A percentile compares a stretch with the other conserved stretches of the same genome.
These are phyloP conservation scores for Balansia obtecta DNA, from an alignment of 2,329 filamentous ascomycete species.

Conservation along the genomic window DNA sequence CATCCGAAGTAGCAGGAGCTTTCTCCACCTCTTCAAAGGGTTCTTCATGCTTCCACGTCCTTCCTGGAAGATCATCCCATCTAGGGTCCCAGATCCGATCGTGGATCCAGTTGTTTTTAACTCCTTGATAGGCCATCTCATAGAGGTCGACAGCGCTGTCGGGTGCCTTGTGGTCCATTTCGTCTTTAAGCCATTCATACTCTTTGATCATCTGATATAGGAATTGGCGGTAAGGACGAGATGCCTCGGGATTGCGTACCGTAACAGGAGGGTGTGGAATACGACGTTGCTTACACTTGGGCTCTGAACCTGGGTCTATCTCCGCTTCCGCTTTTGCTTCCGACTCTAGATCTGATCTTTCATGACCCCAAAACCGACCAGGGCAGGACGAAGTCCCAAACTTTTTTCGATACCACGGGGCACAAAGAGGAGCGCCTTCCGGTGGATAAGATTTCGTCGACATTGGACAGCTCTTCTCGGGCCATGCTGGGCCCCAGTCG, in stretches of 20 bases:
- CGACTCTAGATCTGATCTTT: neutral
- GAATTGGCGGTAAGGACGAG: neutral
- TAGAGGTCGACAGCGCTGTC: neutral
- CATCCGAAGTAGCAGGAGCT: no score
- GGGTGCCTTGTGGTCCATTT: neutral
- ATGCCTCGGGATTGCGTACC: neutral
- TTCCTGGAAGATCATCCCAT: conserved; percentile 5
- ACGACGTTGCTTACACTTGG: no score
- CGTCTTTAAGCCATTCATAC: neutral
- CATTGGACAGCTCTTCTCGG: neutral
- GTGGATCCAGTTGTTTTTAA: conserved; percentile 7
- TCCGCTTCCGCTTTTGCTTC: neutral
- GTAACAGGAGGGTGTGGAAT: neutral
- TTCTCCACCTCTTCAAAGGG: neutral
- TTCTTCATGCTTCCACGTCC: conserved; percentile 5
- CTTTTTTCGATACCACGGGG: no score
- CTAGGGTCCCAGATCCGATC: conserved; percentile 6
- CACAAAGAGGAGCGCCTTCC: neutral
- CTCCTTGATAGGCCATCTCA: conserved; percentile 4
- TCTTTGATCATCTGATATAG: neutral
- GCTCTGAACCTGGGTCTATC: neutral
- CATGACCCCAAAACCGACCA: neutral
- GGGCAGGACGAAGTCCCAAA: no score
- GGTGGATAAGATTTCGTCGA: neutral
- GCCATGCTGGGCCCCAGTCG: conserved; percentile 6